Conservation (phyloP, 2,329 filamentous ascomycete species). For the Fusarium veterinarium region DNA sequence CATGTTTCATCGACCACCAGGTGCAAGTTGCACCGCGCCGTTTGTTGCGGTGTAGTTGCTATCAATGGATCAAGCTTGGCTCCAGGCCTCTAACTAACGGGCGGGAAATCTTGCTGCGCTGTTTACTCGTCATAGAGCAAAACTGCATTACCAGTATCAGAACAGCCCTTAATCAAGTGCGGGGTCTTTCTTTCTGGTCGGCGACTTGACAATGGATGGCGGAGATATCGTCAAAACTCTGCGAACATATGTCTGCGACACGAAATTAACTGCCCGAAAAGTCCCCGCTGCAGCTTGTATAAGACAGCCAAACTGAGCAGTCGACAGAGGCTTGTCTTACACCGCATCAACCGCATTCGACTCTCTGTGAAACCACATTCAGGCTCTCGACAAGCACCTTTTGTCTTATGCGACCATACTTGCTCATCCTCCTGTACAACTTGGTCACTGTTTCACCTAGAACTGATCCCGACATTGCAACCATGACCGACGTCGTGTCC, state of each 20-base stretch:
- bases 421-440: constrained; percentile 12
- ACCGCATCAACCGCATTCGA: constrained; percentile 3
- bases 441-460: constrained; percentile 16
- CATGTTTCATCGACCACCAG: not conserved
- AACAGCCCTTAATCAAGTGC: constrained; percentile 1
- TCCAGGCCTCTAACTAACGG: not conserved
- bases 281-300: constrained; percentile 46
- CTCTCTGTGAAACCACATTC: constrained; percentile 9
- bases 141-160: not conserved
- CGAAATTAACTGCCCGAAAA: constrained; percentile 46
- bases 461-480: constrained; percentile 43
- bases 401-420: constrained; percentile 21
- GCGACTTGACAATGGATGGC: not conserved
- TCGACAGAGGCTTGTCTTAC: constrained; percentile 7
- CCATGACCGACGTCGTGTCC: constrained; percentile 49
- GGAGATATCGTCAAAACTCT: constrained; percentile 35
- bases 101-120: not conserved
- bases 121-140: not conserved
- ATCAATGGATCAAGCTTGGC: not conserved
- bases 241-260: constrained; percentile 23
- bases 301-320: constrained; percentile 11
- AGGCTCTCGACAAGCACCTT: constrained; percentile 8
- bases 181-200: constrained; percentile 22
- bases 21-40: not conserved
- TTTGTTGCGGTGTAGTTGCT: not conserved